Conservation (phyloP, 306 rosid species). For the Potentilla sterilis region DNA sequence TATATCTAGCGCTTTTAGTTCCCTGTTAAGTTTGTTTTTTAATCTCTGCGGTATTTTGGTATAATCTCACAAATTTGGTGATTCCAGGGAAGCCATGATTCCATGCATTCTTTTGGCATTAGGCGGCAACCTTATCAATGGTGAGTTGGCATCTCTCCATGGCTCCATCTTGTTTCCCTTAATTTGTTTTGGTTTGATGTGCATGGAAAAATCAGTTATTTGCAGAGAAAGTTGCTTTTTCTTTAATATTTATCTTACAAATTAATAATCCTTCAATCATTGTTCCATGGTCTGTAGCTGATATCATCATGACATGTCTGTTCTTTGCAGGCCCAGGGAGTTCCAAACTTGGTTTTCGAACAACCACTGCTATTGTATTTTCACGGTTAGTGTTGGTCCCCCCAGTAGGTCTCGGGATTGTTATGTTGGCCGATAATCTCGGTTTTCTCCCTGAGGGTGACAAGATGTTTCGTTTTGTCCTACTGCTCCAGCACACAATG, state of each 20-base stretch:
- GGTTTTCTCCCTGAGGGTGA: conserved; percentile 89
- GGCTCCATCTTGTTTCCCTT: not conserved
- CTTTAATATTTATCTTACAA: not conserved
- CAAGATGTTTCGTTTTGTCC: conserved; percentile 84
- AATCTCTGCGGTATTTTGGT: not conserved
- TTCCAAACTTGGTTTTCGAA: conserved; percentile 82
- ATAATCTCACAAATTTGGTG: conserved; percentile 31
- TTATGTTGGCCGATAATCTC: conserved; percentile 87
- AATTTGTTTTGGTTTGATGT: not conserved
- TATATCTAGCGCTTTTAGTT: not conserved
- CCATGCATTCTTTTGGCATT: conserved; percentile 97
- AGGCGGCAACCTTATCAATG: conserved; percentile 95
- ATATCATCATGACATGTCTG: not conserved
- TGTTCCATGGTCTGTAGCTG: conserved; percentile 1
- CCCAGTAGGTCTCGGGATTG: conserved; percentile 84
- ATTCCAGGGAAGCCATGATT: conserved; percentile 97
- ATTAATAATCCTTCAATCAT: not conserved
- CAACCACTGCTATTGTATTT: conserved; percentile 82
- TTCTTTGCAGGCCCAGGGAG: conserved; percentile 89
- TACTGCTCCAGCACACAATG: conserved; percentile 95
- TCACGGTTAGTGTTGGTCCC: conserved; percentile 84
- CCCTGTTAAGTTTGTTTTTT: not conserved
- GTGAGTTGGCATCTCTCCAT: conserved; percentile 45
- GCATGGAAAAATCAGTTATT: not conserved
- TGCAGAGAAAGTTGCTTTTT: not conserved